Conservation (phyloP, 192 early-diverging fungal genomes). For the Paraglomus brasilianum region DNA sequence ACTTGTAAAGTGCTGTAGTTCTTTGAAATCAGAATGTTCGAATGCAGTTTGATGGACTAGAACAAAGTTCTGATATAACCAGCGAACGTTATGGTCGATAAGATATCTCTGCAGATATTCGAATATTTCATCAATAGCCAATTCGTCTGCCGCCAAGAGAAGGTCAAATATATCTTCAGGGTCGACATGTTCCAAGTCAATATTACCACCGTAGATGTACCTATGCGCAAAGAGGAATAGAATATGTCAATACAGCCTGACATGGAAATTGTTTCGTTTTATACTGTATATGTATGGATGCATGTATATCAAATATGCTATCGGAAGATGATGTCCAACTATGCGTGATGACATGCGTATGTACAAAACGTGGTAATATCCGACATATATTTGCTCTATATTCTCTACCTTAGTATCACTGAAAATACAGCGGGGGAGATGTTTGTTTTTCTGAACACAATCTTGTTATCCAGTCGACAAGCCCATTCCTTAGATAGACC, state of each 20-base stretch:
- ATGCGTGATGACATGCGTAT: no score
- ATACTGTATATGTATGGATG: no score
- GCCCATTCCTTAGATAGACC: not conserved
- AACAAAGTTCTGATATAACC: not conserved
- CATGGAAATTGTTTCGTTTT: no score
- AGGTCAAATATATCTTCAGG: not conserved
- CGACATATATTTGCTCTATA: no score
- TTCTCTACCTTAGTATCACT: not conserved
- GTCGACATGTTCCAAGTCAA: not conserved
- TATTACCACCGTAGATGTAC: constrained; percentile 1
- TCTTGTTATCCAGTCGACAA: not conserved
- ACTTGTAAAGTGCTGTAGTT: not conserved
- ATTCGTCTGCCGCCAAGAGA: constrained; percentile 27
- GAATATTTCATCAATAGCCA: constrained; percentile 1
- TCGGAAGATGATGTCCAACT: no score
- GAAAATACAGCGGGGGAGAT: not conserved
- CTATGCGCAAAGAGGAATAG: not conserved
- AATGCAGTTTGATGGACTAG: not conserved
- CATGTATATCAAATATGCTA: no score
- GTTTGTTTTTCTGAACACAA: constrained; percentile 7
- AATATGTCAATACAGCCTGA: no score
- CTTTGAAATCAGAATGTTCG: constrained; percentile 1
- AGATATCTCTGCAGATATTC: constrained; percentile 11
- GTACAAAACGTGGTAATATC: no score
- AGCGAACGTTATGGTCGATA: not conserved